Conservation (phyloP, 176 grass and related monocot species). For the Raddia guianensis region DNA sequence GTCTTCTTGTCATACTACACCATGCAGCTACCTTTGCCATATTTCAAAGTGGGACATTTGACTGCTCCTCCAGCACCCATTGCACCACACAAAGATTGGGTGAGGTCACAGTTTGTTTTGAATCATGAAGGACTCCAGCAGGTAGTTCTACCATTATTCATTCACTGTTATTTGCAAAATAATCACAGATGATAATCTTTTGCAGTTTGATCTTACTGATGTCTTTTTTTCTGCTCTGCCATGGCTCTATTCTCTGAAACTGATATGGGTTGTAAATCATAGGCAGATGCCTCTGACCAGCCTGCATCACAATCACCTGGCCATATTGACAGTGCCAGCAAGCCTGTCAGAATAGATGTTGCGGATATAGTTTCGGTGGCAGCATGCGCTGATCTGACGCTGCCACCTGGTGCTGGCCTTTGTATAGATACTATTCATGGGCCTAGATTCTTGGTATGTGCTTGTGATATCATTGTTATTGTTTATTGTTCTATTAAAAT, state of each 20-base stretch:
- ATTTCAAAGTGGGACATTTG: conserved; percentile 95
- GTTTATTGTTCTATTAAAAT: conserved; percentile 20
- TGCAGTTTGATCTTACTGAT: conserved; percentile 20
- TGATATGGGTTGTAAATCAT: conserved; percentile 29
- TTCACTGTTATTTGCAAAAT: conserved; percentile 15
- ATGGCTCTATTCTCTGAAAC: neutral
- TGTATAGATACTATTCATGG: conserved; percentile 85
- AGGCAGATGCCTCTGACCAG: conserved; percentile 65
- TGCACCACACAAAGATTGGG: conserved; percentile 93
- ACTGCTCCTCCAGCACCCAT: conserved; percentile 75
- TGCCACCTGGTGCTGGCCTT: conserved; percentile 87
- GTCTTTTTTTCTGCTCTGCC: conserved; percentile 11
- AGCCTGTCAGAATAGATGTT: conserved; percentile 70
- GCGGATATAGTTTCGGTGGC: conserved; percentile 77
- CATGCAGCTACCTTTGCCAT: conserved; percentile 89
- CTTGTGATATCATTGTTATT: conserved; percentile 19
- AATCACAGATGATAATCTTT: conserved; percentile 9
- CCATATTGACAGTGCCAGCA: conserved; percentile 52
- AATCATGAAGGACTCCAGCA: conserved; percentile 93
- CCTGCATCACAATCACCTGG: conserved; percentile 53
- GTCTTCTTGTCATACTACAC: conserved; percentile 14
- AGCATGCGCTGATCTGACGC: conserved; percentile 82
- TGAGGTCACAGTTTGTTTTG: conserved; percentile 84
- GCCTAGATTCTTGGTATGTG: conserved; percentile 73
- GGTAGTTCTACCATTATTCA: conserved; percentile 47